Percentiles rank a stretch among this genome's conserved stretches.
These are phyloP conservation scores for Ilyonectria destructans DNA, from an alignment of 2,329 filamentous ascomycete genomes.

Conservation along the genomic window DNA sequence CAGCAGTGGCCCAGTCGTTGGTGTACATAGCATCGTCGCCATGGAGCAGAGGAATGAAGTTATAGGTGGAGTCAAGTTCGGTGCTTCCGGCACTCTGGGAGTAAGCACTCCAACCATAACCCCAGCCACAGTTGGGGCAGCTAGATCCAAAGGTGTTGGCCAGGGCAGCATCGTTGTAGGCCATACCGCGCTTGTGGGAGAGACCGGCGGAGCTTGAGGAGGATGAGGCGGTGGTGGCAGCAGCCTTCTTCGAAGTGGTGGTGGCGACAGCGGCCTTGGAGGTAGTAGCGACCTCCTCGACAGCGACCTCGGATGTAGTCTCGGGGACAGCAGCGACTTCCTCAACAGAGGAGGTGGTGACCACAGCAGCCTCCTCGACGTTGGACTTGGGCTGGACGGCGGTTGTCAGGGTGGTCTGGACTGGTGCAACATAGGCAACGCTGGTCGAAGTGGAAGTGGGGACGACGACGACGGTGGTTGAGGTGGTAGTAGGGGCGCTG, in stretches of 20 bases:
- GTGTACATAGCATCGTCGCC: no score
- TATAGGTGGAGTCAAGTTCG: conserved; percentile 62
- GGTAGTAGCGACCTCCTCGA: conserved; percentile 7
- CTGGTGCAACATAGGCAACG: conserved; percentile 17
- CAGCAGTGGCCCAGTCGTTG: no score
- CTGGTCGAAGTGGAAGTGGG: conserved; percentile 25
- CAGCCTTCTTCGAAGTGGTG: conserved; percentile 18
- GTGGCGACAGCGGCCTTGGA: conserved; percentile 31
- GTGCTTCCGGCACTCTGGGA: no score
- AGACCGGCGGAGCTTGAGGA: conserved; percentile 40
- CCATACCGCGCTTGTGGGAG: conserved; percentile 75
- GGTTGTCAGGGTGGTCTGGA: conserved; percentile 47
- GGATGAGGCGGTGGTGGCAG: conserved; percentile 8
- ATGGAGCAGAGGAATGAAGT: conserved; percentile 81
- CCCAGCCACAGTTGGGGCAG: conserved; percentile 69
- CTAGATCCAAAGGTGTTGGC: conserved; percentile 64
- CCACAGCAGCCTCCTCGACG: conserved; percentile 16
- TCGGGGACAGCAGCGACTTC: conserved; percentile 7
- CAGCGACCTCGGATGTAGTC: conserved; percentile 5
- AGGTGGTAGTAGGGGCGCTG: conserved; percentile 29
- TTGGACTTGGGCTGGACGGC: conserved; percentile 42
- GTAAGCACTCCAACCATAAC: no score
- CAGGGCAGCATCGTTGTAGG: conserved; percentile 75
- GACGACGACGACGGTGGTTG: conserved; percentile 34
- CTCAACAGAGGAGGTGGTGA: conserved; percentile 17